These are phyloP conservation scores for Dacryopinax spathularia DNA, from an alignment of 768 basidiomycete species.

Conservation along the genomic window DNA sequence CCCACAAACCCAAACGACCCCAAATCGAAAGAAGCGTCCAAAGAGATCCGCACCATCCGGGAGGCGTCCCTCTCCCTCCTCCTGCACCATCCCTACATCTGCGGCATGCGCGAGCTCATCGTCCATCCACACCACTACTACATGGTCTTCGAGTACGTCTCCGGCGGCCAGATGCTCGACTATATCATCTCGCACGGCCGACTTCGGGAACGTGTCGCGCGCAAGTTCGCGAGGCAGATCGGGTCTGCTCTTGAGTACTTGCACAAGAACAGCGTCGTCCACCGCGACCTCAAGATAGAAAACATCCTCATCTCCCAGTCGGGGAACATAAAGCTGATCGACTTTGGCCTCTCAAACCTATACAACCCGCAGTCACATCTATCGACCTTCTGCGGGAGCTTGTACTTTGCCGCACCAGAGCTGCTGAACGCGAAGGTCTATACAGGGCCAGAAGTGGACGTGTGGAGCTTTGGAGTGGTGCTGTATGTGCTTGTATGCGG, in stretches of 20 bases:
- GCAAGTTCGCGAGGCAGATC: conserved; percentile 96
- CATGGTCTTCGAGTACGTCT: conserved; percentile 98
- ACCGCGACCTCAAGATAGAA: conserved; percentile 96
- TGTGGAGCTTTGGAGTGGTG: conserved; percentile 98
- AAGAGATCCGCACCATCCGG: conserved; percentile 89
- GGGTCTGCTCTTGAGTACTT: conserved; percentile 93
- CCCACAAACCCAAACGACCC: conserved; percentile 74
- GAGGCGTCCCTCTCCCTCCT: conserved; percentile 92
- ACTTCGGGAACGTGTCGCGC: conserved; percentile 82
- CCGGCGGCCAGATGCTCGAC: conserved; percentile 98
- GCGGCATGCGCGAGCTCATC: conserved; percentile 99
- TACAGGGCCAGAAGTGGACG: conserved; percentile 93
- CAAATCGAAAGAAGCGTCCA: conserved; percentile 77
- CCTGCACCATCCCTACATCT: conserved; percentile 95
- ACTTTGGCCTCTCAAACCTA: conserved; percentile 94
- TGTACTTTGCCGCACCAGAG: conserved; percentile 98
- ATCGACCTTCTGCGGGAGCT: conserved; percentile 89
- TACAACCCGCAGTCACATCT: conserved; percentile 72
- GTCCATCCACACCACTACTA: conserved; percentile 96
- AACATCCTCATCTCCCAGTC: conserved; percentile 98
- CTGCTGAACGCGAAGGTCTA: conserved; percentile 93
- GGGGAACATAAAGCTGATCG: conserved; percentile 99
- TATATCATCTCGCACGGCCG: conserved; percentile 98
- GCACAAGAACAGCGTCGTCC: conserved; percentile 93
- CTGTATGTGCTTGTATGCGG: conserved; percentile 96